Evolutionary conservation across 371 early-diverging fungal species (phyloP).

Genomic region (Actinomortierella ambigua): DNA sequence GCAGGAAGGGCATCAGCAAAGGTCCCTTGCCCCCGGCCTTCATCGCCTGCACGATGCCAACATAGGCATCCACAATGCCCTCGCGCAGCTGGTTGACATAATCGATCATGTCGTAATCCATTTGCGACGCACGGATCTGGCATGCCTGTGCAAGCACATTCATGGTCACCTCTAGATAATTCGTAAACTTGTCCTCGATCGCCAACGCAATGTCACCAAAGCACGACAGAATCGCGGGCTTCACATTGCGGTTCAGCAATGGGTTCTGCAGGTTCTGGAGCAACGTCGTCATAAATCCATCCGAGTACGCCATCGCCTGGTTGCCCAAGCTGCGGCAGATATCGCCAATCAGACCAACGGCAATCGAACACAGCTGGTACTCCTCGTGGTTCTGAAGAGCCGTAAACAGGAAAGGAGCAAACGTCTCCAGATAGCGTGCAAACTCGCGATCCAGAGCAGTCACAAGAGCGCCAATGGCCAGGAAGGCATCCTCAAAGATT

Average conservation of each 20-base stretch:
- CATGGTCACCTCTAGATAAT: constrained; percentile 84
- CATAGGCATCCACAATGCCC: constrained; percentile 92
- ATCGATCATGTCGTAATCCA: constrained; percentile 81
- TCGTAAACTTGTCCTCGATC: constrained; percentile 86
- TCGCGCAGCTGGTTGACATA: constrained; percentile 84
- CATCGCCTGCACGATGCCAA: constrained; percentile 94
- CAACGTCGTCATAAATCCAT: constrained; percentile 85
- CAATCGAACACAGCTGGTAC: constrained; percentile 86
- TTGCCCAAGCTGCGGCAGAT: constrained; percentile 88
- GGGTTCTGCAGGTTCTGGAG: constrained; percentile 78
- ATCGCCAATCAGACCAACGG: constrained; percentile 95
- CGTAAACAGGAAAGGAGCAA: constrained; percentile 79
- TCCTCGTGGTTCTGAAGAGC: constrained; percentile 92
- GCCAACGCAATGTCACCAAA: constrained; percentile 98
- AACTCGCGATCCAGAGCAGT: constrained; percentile 85
- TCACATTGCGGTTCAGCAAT: constrained; percentile 81
- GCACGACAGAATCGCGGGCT: constrained; percentile 92
- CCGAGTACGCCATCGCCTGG: constrained; percentile 74
- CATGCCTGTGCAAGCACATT: constrained; percentile 85
- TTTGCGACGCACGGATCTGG: constrained; percentile 63
- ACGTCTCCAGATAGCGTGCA: constrained; percentile 81
- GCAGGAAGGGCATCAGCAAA: constrained; percentile 64
- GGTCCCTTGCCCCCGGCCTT: constrained; percentile 66
- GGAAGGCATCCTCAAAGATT: constrained; percentile 92
- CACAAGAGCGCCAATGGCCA: constrained; percentile 87